Conservation (phyloP, 2,329 filamentous ascomycete genomes). For the Colletotrichum filicis region DNA sequence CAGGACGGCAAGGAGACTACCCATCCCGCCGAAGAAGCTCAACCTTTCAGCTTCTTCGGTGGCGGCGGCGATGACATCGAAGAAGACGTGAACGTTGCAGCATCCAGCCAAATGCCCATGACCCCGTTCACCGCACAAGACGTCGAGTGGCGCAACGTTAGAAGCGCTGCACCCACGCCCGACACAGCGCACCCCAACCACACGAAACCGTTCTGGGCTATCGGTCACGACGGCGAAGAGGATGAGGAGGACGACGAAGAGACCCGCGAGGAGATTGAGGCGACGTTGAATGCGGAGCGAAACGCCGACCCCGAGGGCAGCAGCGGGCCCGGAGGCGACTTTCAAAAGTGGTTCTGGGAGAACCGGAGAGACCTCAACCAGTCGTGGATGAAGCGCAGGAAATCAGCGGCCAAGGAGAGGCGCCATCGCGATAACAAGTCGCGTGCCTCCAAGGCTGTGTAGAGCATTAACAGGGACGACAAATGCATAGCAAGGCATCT, state of each 20-base stretch:
- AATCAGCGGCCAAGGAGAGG: slow-evolving; percentile 73
- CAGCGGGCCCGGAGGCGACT: slow-evolving; percentile 54
- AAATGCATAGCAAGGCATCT: neutral
- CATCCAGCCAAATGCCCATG: slow-evolving; percentile 65
- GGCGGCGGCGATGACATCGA: slow-evolving; percentile 58
- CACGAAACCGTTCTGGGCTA: slow-evolving; percentile 69
- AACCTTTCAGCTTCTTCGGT: slow-evolving; percentile 76
- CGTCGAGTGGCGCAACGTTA: slow-evolving; percentile 76
- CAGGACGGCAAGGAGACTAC: slow-evolving; percentile 49
- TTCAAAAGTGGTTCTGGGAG: slow-evolving; percentile 76
- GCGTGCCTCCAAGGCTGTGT: slow-evolving; percentile 55
- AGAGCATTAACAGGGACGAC: neutral
- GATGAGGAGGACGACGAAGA: slow-evolving; percentile 52
- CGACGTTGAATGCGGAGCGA: slow-evolving; percentile 41
- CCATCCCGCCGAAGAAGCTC: slow-evolving; percentile 1
- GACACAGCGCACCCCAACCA: slow-evolving; percentile 85
- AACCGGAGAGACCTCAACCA: slow-evolving; percentile 72
- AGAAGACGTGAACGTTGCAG: slow-evolving; percentile 37
- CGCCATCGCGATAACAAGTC: slow-evolving; percentile 73
- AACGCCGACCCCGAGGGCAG: slow-evolving; percentile 36
- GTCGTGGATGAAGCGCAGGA: slow-evolving; percentile 74
- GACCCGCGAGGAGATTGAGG: slow-evolving; percentile 43
- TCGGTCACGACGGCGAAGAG: slow-evolving; percentile 56
- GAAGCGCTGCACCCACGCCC: slow-evolving; percentile 93
- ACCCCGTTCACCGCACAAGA: slow-evolving; percentile 88